These are phyloP conservation scores for Talaromyces verruculosus DNA, from an alignment of 2,329 filamentous ascomycete genomes.

Conservation along the genomic window DNA sequence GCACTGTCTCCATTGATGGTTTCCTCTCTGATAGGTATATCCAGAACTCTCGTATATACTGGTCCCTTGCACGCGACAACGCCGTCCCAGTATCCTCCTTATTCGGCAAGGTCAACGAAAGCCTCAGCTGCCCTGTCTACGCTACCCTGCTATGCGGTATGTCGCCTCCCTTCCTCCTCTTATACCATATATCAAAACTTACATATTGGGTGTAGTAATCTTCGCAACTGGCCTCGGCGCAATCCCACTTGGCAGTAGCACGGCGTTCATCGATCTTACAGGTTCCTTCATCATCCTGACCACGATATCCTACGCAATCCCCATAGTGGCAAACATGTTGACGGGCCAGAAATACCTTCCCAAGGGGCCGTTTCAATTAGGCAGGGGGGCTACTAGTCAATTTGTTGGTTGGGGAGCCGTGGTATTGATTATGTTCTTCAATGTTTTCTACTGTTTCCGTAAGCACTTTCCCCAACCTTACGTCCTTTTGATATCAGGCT, in stretches of 20 bases:
- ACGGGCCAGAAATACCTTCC: slow-evolving; percentile 46
- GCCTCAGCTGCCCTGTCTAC: slow-evolving; percentile 52
- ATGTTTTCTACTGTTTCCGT: slow-evolving; percentile 51
- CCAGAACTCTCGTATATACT: slow-evolving; percentile 41
- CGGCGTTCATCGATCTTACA: slow-evolving; percentile 62
- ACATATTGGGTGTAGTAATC: slow-evolving; percentile 31
- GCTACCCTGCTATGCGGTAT: slow-evolving; percentile 42
- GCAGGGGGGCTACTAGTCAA: slow-evolving; percentile 39
- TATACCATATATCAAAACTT: background rate
- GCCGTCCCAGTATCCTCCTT: slow-evolving; percentile 52
- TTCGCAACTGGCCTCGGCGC: slow-evolving; percentile 46
- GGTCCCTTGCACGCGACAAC: slow-evolving; percentile 56
- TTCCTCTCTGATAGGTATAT: background rate
- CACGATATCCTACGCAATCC: slow-evolving; percentile 49
- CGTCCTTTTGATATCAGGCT: background rate
- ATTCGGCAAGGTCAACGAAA: slow-evolving; percentile 51
- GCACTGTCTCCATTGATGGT: too few species aligned
- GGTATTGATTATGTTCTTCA: slow-evolving; percentile 50
- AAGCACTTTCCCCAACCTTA: slow-evolving; percentile 23
- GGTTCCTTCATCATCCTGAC: slow-evolving; percentile 41
- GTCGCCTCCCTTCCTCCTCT: background rate
- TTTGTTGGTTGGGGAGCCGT: slow-evolving; percentile 48
- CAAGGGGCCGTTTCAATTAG: slow-evolving; percentile 49
- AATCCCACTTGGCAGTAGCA: slow-evolving; percentile 65
- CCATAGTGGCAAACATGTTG: slow-evolving; percentile 49